Evolutionary conservation across 176 grass and related monocot genomes (phyloP), one percentile per base, ranked within the genome.

Genomic region (Zizania latifolia): DNA sequence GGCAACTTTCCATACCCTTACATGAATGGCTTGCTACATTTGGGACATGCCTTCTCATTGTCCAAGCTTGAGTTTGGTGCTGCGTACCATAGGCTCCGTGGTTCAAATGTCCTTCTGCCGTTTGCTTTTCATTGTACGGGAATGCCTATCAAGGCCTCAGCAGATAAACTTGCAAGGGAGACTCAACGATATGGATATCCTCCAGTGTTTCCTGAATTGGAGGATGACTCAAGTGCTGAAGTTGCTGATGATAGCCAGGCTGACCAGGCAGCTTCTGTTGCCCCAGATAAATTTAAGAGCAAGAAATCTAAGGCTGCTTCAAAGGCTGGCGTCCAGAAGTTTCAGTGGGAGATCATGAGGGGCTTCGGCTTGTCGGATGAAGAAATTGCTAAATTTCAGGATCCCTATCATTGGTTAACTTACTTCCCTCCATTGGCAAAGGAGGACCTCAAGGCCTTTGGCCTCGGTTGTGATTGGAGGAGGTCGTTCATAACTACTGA

Each of bases 101-200:
- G 92, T 19, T 72, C 80, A 56, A 95, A 95, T 57, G 88, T 91
- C 6, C 46, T 91, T 21, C 48, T 95, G 32, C 86, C 83, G 4
- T 95, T 95, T 78, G 88, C 80, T 72, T 91, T 95, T 44, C 88
- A 95, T 36, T 91, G 86, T 58, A 91, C 92, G n/a, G 88, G 92
- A 59, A 95, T 95, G 92, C 89, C 92, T 10, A 96, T 96, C 38
- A 96, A 96, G 73, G 92, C 83, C 32, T 92, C 86, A 0, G 89
- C 92, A 0, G 92, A 92, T 65, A 96, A 96, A 65, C 86, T 96
- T 58, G 50, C 57, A 8, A 64, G 86, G 65, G 89, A 94, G 58
- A 82, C 85, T 3, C 19, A 84, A 10, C 71, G 83, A 33, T 90
- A 79, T 64, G 91, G 91, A 69, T 85, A 92, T 83, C 86, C 83